Conservation (phyloP, 2,329 filamentous ascomycete species). For the Drechslerella dactyloides region DNA sequence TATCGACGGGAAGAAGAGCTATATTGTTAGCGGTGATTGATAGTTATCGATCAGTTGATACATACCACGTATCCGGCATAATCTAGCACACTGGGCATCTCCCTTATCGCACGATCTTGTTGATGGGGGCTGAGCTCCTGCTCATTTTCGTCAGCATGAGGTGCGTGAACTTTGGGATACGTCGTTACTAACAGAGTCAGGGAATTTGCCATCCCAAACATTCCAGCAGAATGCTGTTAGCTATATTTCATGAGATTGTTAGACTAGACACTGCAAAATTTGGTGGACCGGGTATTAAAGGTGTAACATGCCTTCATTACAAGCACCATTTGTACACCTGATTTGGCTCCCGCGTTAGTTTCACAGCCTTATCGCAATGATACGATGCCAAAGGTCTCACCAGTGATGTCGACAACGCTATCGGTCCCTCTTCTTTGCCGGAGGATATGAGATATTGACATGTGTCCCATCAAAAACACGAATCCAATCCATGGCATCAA, state of each 20-base stretch:
- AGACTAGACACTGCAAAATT: not conserved
- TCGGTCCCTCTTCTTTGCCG: constrained; percentile 75
- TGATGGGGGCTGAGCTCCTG: constrained; percentile 85
- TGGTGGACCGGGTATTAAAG: not conserved
- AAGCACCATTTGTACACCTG: constrained; percentile 89
- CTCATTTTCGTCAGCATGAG: constrained; percentile 6
- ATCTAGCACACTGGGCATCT: constrained; percentile 78
- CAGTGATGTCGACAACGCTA: constrained; percentile 81
- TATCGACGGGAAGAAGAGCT: constrained; percentile 88
- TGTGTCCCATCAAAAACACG: constrained; percentile 90
- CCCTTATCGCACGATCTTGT: constrained; percentile 76
- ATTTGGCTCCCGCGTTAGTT: not conserved
- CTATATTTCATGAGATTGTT: constrained; percentile 52
- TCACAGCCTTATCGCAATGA: not conserved
- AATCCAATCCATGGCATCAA: constrained; percentile 99
- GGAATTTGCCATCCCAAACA: constrained; percentile 85
- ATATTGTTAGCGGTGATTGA: constrained; percentile 17
- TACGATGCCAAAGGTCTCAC: constrained; percentile 52
- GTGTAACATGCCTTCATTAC: constrained; percentile 75
- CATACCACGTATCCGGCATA: constrained; percentile 78
- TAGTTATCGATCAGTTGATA: not conserved
- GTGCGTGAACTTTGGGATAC: not conserved
- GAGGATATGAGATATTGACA: constrained; percentile 86
- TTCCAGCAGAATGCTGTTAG: constrained; percentile 98
- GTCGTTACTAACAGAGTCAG: constrained; percentile 60